Percentiles rank a stretch among this genome's conserved stretches.
Conservation (phyloP, 2,329 filamentous ascomycete species). For the Aspergillus brunneoviolaceus region DNA sequence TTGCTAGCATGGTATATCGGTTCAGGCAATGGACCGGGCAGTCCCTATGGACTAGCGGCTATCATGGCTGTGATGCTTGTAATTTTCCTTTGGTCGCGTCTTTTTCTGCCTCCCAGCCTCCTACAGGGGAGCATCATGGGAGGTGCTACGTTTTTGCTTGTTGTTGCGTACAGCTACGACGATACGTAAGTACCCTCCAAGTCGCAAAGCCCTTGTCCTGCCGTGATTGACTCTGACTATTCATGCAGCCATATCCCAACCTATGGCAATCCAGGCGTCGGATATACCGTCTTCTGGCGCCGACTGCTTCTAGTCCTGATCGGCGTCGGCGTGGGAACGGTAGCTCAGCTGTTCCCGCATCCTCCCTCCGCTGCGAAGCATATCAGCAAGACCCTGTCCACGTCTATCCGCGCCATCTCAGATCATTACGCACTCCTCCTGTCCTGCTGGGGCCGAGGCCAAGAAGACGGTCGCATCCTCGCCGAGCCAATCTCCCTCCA, state of each 20-base stretch:
- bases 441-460: slow-evolving; percentile 43
- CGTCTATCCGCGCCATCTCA: slow-evolving; percentile 44
- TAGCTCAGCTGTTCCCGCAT: slow-evolving; percentile 50
- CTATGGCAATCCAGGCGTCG: slow-evolving; percentile 50
- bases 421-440: slow-evolving; percentile 53
- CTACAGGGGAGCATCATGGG: slow-evolving; percentile 40
- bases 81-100: slow-evolving; percentile 36
- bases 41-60: slow-evolving; percentile 52
- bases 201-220: no score
- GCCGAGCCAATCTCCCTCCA: slow-evolving; percentile 34
- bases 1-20: slow-evolving; percentile 55
- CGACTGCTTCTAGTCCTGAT: slow-evolving; percentile 46
- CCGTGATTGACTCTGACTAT: neutral
- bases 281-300: slow-evolving; percentile 52
- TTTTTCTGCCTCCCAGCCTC: slow-evolving; percentile 35
- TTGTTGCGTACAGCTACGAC: slow-evolving; percentile 52
- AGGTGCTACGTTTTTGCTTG: slow-evolving; percentile 45
- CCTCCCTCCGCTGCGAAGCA: slow-evolving; percentile 50
- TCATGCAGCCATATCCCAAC: slow-evolving; percentile 36
- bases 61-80: slow-evolving; percentile 34
- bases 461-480: slow-evolving; percentile 24
- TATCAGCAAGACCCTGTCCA: slow-evolving; percentile 48
- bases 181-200: slow-evolving; percentile 38
- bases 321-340: slow-evolving; percentile 44
- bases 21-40: slow-evolving; percentile 49